Conservation (phyloP, 345 rosid species). For the Crucihimalaya himalaica region DNA sequence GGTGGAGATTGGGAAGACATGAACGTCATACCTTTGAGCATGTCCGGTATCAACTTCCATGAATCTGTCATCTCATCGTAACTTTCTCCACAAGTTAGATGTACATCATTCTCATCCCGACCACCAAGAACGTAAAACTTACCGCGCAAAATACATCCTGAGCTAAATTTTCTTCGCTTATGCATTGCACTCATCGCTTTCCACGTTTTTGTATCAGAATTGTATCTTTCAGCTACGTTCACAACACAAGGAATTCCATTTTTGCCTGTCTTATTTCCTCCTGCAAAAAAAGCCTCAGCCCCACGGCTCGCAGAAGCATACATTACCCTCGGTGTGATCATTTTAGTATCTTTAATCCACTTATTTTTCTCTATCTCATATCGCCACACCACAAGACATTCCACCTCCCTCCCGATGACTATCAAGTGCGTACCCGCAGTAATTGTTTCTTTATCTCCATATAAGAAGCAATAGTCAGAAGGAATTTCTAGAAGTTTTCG, state of each 20-base stretch:
- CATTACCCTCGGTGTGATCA: not conserved
- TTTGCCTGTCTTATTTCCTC: not conserved
- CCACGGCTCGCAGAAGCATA: not conserved
- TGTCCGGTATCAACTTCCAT: not conserved
- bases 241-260: not conserved
- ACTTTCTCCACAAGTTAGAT: not conserved
- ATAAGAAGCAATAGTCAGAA: slow-evolving; percentile 52
- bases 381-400: not conserved
- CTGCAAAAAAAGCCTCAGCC: not conserved
- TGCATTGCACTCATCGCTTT: not conserved
- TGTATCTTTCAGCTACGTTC: not conserved
- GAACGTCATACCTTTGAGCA: not conserved
- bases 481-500: slow-evolving; percentile 64
- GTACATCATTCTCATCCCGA: not conserved
- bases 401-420: not conserved
- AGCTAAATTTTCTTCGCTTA: not conserved
- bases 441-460: slow-evolving; percentile 66
- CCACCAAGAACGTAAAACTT: not conserved
- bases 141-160: not conserved
- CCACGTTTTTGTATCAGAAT: not conserved
- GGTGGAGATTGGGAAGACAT: not conserved
- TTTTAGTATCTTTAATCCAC: not conserved
- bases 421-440: slow-evolving; percentile 59
- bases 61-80: not conserved
- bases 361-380: not conserved